Evolutionary conservation across 441 rosid species (phyloP), one percentile per base, ranked within the genome.

Genomic region (Gossypium davidsonii): DNA sequence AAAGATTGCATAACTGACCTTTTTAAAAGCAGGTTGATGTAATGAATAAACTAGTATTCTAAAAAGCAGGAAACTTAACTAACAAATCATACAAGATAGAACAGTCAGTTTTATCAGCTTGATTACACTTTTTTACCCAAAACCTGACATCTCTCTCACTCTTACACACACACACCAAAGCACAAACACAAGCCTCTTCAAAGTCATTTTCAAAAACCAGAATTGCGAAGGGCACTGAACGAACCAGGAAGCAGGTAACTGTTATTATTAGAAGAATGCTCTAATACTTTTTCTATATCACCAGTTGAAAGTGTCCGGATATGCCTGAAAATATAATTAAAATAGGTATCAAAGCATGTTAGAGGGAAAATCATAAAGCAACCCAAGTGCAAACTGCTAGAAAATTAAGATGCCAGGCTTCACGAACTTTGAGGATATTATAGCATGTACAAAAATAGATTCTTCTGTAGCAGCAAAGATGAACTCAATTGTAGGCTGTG

Each of bases 391-490:
- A 76, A 56, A 67, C 75, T 26, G 37, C 28, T 26, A 74, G 77
- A 62, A 61, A 76, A 68, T 15, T 8, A 20, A 79, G 61, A 69
- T 61, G 58, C 48, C 49, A 74, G 71, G 67, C 48, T 83, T 77
- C 73, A 88, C 99, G 56, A 67, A 94, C 99, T 92, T 96, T 80
- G 99, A 94, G 44, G 97, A 90, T 77, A 94, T 82, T 74, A 92
- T 79, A 71, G 81, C 96, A 85, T 94, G 98, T 72, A 91, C 95
- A 84, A 88, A 92, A 72, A 96, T 86, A 9, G 98, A 91, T 85
- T 96, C 99, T 77, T 91, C 95, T 15, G 97, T 89, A 49, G 99
- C 98, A 83, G 99, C 87, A 85, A 96, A 96, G 78, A 94, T 81
- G 84, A 96, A 92, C 84, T 96, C 99, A 74, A 91, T 78, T 6